Evolutionary conservation across 345 rosid genomes (phyloP).

Genomic region (Ailanthus altissimus): DNA sequence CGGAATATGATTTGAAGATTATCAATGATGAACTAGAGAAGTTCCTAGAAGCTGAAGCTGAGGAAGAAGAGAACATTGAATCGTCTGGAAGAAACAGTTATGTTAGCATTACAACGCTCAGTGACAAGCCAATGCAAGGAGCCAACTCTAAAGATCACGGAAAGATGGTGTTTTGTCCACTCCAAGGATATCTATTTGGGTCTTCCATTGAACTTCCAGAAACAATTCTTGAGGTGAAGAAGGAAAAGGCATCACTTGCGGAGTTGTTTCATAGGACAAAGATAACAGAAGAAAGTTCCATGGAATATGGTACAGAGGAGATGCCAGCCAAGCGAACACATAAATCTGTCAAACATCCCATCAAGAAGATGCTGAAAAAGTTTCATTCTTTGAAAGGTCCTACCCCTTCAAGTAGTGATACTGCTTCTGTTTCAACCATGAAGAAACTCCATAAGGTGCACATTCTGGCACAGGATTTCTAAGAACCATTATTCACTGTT

Average conservation of each 20-base stretch:
- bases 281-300: constrained; percentile 39
- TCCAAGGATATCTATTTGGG: constrained; percentile 81
- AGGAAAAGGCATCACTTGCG: constrained; percentile 68
- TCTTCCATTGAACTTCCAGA: constrained; percentile 61
- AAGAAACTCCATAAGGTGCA: constrained; percentile 70
- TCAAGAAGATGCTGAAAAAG: constrained; percentile 68
- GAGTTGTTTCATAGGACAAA: constrained; percentile 69
- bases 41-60: constrained; percentile 80
- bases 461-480: constrained; percentile 22
- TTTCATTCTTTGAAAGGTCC: constrained; percentile 43
- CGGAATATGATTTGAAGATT: constrained; percentile 63
- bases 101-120: constrained; percentile 58
- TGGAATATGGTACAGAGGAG: constrained; percentile 41
- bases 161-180: constrained; percentile 54
- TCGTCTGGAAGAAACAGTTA: constrained; percentile 68
- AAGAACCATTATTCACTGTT: background rate
- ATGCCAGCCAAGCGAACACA: constrained; percentile 47
- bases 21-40: constrained; percentile 65
- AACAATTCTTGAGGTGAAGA: constrained; percentile 45
- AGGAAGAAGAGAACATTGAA: constrained; percentile 56
- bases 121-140: constrained; percentile 51
- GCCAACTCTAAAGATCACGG: constrained; percentile 43
- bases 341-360: constrained; percentile 55
- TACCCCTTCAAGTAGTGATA: constrained; percentile 25
- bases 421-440: constrained; percentile 47